phyloP scores from a whole-genome alignment of 2,329 filamentous ascomycete genomes.

The Scytalidium lignicola region DNA sequence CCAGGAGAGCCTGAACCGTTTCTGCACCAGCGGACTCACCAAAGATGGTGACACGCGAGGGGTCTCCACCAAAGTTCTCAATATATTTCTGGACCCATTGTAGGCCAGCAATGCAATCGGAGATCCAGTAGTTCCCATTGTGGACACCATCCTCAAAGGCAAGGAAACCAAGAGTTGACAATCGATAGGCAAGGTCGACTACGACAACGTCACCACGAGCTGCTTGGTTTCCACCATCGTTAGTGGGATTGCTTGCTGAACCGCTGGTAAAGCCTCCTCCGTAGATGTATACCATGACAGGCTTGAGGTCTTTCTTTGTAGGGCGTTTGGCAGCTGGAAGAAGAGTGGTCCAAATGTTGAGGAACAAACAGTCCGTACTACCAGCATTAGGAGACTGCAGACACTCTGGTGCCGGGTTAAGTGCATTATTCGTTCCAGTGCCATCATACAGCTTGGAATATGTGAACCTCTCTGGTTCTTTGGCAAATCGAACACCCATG shows the following conservation, averaged over 20 bases:
- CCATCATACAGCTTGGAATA: conserved; percentile 40
- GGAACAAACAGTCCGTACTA: conserved; percentile 50
- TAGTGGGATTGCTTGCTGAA: conserved; percentile 14
- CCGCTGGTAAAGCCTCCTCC: conserved; percentile 28
- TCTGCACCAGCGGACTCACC: conserved; percentile 43
- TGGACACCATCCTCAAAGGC: conserved; percentile 40
- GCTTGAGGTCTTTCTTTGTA: conserved; percentile 23
- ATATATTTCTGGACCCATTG: conserved; percentile 31
- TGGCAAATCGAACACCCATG: conserved; percentile 19
- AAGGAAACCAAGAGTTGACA: conserved; percentile 39
- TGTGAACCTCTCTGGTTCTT: conserved; percentile 17
- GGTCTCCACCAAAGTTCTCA: conserved; percentile 31
- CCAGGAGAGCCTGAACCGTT: conserved; percentile 17
- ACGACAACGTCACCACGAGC: conserved; percentile 19
- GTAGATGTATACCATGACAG: conserved; percentile 22
- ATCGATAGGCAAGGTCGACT: conserved; percentile 37
- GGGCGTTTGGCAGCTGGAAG: conserved; percentile 4
- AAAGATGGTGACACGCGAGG: conserved; percentile 28
- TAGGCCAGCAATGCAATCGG: conserved; percentile 30
- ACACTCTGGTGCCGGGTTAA: conserved; percentile 36
- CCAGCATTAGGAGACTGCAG: conserved; percentile 36
- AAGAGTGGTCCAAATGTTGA: conserved; percentile 50
- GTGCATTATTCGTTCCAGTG: conserved; percentile 36
- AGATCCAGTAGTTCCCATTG: conserved; percentile 39
- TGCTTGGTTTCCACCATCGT: conserved; percentile 18